Percentiles rank a stretch among this genome's conserved stretches.
phyloP scores from a whole-genome alignment of 768 basidiomycete species.

The Naganishia friedmannii region DNA sequence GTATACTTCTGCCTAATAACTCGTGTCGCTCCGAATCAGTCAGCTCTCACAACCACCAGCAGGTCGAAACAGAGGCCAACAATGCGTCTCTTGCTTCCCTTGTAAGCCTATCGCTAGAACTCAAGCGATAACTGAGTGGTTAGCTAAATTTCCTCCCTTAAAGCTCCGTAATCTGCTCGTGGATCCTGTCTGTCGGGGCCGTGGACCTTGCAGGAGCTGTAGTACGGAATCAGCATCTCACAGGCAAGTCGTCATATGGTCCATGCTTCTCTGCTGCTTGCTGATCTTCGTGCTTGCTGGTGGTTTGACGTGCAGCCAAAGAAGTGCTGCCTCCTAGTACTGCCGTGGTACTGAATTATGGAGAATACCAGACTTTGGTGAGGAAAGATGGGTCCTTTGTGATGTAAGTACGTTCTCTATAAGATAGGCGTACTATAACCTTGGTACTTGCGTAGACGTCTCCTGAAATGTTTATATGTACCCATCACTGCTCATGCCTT shows the following conservation, averaged over 20 bases:
- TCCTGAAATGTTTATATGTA: background rate
- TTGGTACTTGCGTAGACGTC: background rate
- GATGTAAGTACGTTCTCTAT: conserved; percentile 33
- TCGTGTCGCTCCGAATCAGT: too few relatives aligned
- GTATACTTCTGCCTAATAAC: too few relatives aligned
- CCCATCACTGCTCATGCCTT: background rate
- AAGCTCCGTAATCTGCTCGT: background rate
- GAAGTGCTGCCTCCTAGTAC: conserved; percentile 16
- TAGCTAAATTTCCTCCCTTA: background rate
- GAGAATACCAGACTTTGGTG: conserved; percentile 36
- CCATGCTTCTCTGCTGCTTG: background rate
- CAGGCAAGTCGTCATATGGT: background rate
- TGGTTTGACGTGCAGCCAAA: background rate
- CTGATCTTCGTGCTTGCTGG: background rate
- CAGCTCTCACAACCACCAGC: too few relatives aligned
- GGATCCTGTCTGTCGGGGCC: conserved; percentile 39
- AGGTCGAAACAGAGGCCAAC: too few relatives aligned
- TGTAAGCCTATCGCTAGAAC: background rate
- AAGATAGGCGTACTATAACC: too few relatives aligned
- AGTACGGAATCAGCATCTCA: conserved; percentile 13
- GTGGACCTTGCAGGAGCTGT: conserved; percentile 13
- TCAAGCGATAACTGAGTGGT: background rate
- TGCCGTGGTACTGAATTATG: conserved; percentile 30
- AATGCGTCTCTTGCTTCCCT: background rate
- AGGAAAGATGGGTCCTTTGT: conserved; percentile 44